Evolutionary conservation across 352 stramenopile genomes (phyloP).

Genomic region (Albugo candida): DNA sequence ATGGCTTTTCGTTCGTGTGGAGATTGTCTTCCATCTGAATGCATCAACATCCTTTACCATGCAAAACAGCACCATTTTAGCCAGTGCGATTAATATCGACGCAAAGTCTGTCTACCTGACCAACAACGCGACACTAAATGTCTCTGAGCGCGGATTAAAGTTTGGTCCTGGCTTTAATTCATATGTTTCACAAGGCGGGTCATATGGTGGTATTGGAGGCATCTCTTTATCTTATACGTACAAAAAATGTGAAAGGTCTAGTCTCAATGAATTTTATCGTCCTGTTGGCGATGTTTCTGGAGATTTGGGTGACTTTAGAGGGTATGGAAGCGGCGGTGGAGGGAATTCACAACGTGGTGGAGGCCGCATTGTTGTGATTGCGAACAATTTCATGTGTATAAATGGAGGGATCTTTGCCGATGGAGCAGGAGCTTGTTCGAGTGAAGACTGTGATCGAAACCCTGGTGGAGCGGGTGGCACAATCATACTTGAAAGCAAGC

Average conservation of each 20-base stretch:
- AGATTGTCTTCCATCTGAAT: slow-evolving; percentile 30
- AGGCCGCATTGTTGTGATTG: slow-evolving; percentile 30
- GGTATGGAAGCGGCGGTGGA: slow-evolving; percentile 64
- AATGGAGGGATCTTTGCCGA: slow-evolving; percentile 47
- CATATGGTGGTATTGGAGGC: slow-evolving; percentile 59
- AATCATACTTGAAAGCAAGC: slow-evolving; percentile 15
- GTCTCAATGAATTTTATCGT: slow-evolving; percentile 34
- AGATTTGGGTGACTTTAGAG: slow-evolving; percentile 39
- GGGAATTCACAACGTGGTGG: slow-evolving; percentile 35
- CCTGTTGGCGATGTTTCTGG: slow-evolving; percentile 39
- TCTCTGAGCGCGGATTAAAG: slow-evolving; percentile 38
- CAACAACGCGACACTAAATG: slow-evolving; percentile 23
- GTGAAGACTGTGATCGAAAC: slow-evolving; percentile 32
- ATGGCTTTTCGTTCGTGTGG: slow-evolving; percentile 19
- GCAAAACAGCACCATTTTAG: slow-evolving; percentile 23
- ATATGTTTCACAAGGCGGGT: slow-evolving; percentile 34
- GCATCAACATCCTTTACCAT: slow-evolving; percentile 16
- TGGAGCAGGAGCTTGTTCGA: slow-evolving; percentile 25
- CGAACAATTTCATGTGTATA: slow-evolving; percentile 18
- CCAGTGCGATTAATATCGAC: slow-evolving; percentile 40
- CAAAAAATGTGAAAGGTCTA: slow-evolving; percentile 30
- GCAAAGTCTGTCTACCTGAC: slow-evolving; percentile 25
- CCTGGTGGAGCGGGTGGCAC: slow-evolving; percentile 18
- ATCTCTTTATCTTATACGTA: slow-evolving; percentile 21
- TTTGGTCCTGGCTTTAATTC: slow-evolving; percentile 72